Conservation (phyloP, 495 filamentous ascomycete genomes). For the Beverwykella pulmonaria region DNA sequence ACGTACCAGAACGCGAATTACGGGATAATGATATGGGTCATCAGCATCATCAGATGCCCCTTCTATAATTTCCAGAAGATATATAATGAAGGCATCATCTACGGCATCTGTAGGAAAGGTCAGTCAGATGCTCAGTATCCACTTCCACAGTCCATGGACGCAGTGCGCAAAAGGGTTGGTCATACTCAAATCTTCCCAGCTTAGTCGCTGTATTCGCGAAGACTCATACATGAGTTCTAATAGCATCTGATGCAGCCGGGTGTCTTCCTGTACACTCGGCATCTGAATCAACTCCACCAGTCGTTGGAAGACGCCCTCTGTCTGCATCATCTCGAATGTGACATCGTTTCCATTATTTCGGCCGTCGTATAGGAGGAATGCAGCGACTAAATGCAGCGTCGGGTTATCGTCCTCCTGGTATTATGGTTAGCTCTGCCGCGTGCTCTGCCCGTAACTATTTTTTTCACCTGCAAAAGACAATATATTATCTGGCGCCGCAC, state of each 20-base stretch:
- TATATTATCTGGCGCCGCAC: constrained; percentile 92
- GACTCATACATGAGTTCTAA: constrained; percentile 95
- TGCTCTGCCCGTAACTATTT: not conserved
- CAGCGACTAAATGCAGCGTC: constrained; percentile 78
- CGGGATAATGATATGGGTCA: constrained; percentile 95
- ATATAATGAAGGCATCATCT: constrained; percentile 81
- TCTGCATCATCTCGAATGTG: constrained; percentile 83
- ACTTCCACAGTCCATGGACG: not conserved
- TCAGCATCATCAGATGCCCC: constrained; percentile 82
- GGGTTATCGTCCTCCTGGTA: constrained; percentile 73
- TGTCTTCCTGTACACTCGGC: constrained; percentile 62
- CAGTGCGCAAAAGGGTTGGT: not conserved
- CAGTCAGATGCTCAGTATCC: constrained; percentile 22
- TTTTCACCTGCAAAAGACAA: constrained; percentile 75
- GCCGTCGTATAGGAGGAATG: constrained; percentile 90
- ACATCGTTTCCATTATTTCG: constrained; percentile 73
- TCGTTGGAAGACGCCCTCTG: constrained; percentile 79
- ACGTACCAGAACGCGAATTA: constrained; percentile 87
- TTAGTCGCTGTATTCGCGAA: constrained; percentile 86
- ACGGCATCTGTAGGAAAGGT: constrained; percentile 55
- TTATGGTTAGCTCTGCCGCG: constrained; percentile 9
- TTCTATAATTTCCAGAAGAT: constrained; percentile 88
- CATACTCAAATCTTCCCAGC: constrained; percentile 73
- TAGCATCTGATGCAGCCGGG: constrained; percentile 74
- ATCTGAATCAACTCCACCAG: constrained; percentile 79